Conservation (phyloP, 2,329 filamentous ascomycete species). For the Endoconidiophora polonica region DNA sequence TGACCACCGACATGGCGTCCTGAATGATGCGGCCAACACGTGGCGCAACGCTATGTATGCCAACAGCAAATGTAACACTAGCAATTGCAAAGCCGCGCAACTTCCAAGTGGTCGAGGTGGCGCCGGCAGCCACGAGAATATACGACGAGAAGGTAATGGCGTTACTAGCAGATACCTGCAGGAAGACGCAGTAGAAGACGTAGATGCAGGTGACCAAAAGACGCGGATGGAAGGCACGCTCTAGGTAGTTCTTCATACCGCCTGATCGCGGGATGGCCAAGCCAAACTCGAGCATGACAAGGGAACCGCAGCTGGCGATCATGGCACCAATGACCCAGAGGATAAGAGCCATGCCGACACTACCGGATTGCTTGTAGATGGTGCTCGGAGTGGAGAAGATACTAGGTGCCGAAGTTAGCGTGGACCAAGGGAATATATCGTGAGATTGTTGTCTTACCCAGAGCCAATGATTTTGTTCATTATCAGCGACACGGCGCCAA, state of each 20-base stretch:
- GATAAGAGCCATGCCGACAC: slow-evolving; percentile 23
- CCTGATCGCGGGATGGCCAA: slow-evolving; percentile 44
- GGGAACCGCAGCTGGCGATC: slow-evolving; percentile 40
- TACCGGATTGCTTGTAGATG: slow-evolving; percentile 35
- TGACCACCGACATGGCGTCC: slow-evolving; percentile 43
- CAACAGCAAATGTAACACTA: slow-evolving; percentile 36
- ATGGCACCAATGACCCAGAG: slow-evolving; percentile 23
- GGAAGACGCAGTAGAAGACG: slow-evolving; percentile 41
- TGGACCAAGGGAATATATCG: background rate
- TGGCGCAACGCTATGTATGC: slow-evolving; percentile 33
- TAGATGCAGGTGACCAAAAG: slow-evolving; percentile 43
- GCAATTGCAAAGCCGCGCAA: slow-evolving; percentile 38
- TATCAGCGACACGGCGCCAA: slow-evolving; percentile 36
- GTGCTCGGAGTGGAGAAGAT: slow-evolving; percentile 38
- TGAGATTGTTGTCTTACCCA: slow-evolving; percentile 27
- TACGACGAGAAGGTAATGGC: slow-evolving; percentile 42
- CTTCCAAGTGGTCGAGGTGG: slow-evolving; percentile 34
- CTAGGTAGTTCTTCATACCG: slow-evolving; percentile 50
- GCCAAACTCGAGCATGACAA: slow-evolving; percentile 47
- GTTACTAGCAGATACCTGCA: slow-evolving; percentile 44
- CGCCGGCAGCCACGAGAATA: slow-evolving; percentile 36
- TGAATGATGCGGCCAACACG: slow-evolving; percentile 42
- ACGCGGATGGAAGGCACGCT: slow-evolving; percentile 40
- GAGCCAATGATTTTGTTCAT: slow-evolving; percentile 45
- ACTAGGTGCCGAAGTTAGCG: slow-evolving; percentile 13